Evolutionary conservation across 805 yeast genomes (phyloP).

Genomic region (Lachancea nothofagi): DNA sequence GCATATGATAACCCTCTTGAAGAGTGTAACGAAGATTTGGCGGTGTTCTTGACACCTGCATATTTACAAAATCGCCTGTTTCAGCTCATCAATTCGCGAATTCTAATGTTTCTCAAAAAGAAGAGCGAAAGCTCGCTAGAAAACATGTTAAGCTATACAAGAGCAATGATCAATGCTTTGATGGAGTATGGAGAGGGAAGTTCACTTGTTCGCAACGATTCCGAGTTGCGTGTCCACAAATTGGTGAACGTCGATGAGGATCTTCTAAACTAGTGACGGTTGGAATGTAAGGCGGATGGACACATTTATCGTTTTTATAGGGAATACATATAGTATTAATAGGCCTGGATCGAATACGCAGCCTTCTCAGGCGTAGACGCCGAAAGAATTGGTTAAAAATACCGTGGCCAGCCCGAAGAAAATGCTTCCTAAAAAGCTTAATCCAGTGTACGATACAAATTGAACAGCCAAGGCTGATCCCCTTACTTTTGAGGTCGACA

Average conservation of each 20-base stretch:
- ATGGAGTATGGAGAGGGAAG: slow-evolving; percentile 31
- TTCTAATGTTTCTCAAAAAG: slow-evolving; percentile 40
- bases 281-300: too few relatives aligned
- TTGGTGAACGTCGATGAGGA: slow-evolving; percentile 44
- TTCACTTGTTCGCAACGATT: slow-evolving; percentile 21
- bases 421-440: slow-evolving; percentile 33
- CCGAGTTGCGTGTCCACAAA: slow-evolving; percentile 26
- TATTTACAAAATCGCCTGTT: slow-evolving; percentile 30
- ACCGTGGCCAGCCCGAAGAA: slow-evolving; percentile 39
- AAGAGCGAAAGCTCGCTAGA: slow-evolving; percentile 41
- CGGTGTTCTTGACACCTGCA: slow-evolving; percentile 22
- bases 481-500: slow-evolving; percentile 13
- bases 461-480: slow-evolving; percentile 15
- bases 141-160: slow-evolving; percentile 39
- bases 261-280: slow-evolving; percentile 31
- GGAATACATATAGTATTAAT: not conserved
- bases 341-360: too few relatives aligned
- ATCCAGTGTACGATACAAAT: slow-evolving; percentile 23
- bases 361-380: slow-evolving; percentile 37
- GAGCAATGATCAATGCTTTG: slow-evolving; percentile 33
- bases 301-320: not conserved
- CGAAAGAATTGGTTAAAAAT: slow-evolving; percentile 39
- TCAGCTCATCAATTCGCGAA: slow-evolving; percentile 34
- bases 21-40: slow-evolving; percentile 31
- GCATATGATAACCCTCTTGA: slow-evolving; percentile 48